Evolutionary conservation across 2,329 filamentous ascomycete species (phyloP), one percentile per base, ranked within the genome.

Genomic region (Talaromyces sp.): DNA sequence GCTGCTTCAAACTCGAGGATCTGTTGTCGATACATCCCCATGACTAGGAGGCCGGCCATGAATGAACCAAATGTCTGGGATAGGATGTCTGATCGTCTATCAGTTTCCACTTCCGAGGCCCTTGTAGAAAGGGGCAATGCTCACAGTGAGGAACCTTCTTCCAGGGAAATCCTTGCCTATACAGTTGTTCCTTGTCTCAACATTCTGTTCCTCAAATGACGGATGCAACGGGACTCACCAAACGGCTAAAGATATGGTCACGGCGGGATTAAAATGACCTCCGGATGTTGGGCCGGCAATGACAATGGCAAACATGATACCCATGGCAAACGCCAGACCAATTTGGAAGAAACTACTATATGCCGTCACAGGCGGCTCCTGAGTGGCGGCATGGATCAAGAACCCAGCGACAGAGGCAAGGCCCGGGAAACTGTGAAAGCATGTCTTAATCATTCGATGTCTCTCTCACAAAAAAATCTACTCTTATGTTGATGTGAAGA

Each of bases 111-210:
- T 7, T 30, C 6, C 12, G 9, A 56, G 16, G 2, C 18, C 6
- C 6, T 14, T 27, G 23, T 6, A 47, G 27, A 31, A 44, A n/a
- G 28, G 23, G 2, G 27, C n/a, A 47, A 27, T 23, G 34, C 64
- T n/a, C 47, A 64, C 64, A 71, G 40, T 68, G 66, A 7, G 68
- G 68, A 5, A 70, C 69, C 60, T 86, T 87, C 54, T 75, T 80
- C 79, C 82, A 83, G 0, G 83, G 84, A 65, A 86, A 87, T 3
- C 82, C 84, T 73, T 85, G 82, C 82, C 82, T 87, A n/a, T 78
- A 28, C 27, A 9, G n/a, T 18, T n/a, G 36, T 6, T n/a, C 5
- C 14, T 16, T 18, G 50, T 53, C 31, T 58, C 30, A 57, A 5
- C 76, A 8, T 31, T 40, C 51, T 31, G 33, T 56, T 18, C 40